These are phyloP conservation scores for Alternaria incomplexa DNA, from an alignment of 2,329 filamentous ascomycete species.

Conservation along the genomic window DNA sequence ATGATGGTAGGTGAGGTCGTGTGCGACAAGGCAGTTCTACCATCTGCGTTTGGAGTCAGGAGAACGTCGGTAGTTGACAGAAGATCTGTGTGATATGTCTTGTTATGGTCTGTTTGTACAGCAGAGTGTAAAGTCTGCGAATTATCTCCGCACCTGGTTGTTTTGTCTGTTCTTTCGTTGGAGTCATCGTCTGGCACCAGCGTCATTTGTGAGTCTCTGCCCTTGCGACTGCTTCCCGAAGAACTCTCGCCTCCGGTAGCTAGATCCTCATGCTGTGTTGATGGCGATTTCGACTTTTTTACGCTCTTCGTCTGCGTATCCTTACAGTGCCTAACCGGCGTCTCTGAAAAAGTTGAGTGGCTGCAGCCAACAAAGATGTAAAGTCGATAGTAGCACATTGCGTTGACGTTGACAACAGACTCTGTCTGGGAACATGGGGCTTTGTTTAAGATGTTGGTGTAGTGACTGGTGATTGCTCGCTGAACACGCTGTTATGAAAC, in stretches of 20 bases:
- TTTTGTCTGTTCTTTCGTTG: neutral
- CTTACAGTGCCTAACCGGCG: conserved; percentile 46
- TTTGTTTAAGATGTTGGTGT: neutral
- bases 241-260: neutral
- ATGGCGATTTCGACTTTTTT: neutral
- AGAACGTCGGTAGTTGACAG: neutral
- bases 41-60: neutral
- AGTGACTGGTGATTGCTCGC: neutral
- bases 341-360: conserved; percentile 45
- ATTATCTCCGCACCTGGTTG: neutral
- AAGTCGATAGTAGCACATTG: conserved; percentile 54
- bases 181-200: neutral
- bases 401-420: neutral
- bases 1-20: neutral
- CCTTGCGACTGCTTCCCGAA: neutral
- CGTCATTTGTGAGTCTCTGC: neutral
- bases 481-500: neutral
- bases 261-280: neutral
- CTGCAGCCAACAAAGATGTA: conserved; percentile 53
- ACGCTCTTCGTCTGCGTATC: conserved; percentile 6
- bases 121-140: neutral
- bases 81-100: neutral
- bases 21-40: neutral
- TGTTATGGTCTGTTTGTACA: neutral
- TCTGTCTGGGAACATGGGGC: neutral